Evolutionary conservation across 148 eudicot species (phyloP), one percentile per base, ranked within the genome.

Genomic region (Pharnaceum exiguum): DNA sequence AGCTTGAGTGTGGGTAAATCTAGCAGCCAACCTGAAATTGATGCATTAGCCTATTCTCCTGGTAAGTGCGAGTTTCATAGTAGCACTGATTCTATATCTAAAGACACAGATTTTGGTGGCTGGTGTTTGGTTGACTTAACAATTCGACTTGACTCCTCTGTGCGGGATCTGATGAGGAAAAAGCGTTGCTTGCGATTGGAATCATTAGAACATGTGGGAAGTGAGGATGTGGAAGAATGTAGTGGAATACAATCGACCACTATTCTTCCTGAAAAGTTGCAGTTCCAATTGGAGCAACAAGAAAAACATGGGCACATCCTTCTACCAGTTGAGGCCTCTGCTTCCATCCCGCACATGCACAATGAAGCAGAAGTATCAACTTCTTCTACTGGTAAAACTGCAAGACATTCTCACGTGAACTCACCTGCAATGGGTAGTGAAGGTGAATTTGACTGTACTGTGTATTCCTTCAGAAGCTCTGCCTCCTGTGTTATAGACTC

Each of bases 121-220:
- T 9, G 48, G 53, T 24, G 39, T 50, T 38, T 28, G 22, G 55
- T 51, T 51, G 80, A 66, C 58, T 61, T 52, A 47, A 78, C 68
- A 66, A 67, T 64, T 55, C 36, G 76, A 43, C 59, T 30, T 63
- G 74, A 67, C 39, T 80, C 79, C 71, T 89, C 99, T 45, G 69
- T 85, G 48, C 79, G 99, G 38, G 99, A 94, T 58, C 71, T 94
- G 56, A 94, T 94, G 96, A 86, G 95, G 72, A 80, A 72, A 77
- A 94, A 82, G 51, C 82, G 87, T 26, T 60, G 75, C 59, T 49
- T 69, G 28, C 70, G 56, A 51, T 51, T 39, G 40, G 87, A 75
- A 57, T 51, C 67, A 22, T 60, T 68, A 61, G 76, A 68, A 48
- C 31, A 17, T 49, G 65, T 56, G 18, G 63, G 57, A 69, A 46